These are phyloP conservation scores for Trypanosoma melophagium DNA, from an alignment of 208 protist genomes.

Conservation along the genomic window DNA sequence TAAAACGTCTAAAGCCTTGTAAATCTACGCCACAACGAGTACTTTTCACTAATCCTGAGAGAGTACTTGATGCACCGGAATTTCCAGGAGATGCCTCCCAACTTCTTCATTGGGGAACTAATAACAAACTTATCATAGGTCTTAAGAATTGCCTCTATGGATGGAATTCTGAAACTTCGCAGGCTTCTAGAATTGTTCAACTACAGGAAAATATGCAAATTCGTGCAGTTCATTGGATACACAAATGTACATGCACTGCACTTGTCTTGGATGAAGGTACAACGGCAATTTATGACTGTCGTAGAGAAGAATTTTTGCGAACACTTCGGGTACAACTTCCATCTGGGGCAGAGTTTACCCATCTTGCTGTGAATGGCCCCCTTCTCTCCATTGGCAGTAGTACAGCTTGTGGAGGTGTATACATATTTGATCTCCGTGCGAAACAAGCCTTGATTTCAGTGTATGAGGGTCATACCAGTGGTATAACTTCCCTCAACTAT, in stretches of 20 bases:
- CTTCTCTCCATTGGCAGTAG: slow-evolving; percentile 60
- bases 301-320: slow-evolving; percentile 58
- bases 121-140: slow-evolving; percentile 82
- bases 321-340: slow-evolving; percentile 46
- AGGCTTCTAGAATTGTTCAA: slow-evolving; percentile 55
- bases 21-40: slow-evolving; percentile 27
- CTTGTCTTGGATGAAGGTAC: slow-evolving; percentile 58
- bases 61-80: slow-evolving; percentile 77
- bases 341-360: slow-evolving; percentile 38
- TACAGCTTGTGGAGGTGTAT: slow-evolving; percentile 37
- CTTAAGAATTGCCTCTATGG: slow-evolving; percentile 71
- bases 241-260: slow-evolving; percentile 74
- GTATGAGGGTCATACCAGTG: slow-evolving; percentile 57
- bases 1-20: slow-evolving; percentile 22
- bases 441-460: slow-evolving; percentile 66
- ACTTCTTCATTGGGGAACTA: slow-evolving; percentile 82
- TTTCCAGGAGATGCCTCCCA: slow-evolving; percentile 57
- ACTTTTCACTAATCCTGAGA: slow-evolving; percentile 71
- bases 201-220: slow-evolving; percentile 52
- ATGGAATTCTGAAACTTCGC: slow-evolving; percentile 63
- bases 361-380: slow-evolving; percentile 69
- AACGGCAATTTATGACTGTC: slow-evolving; percentile 73
- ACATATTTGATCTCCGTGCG: slow-evolving; percentile 72
- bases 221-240: slow-evolving; percentile 69
- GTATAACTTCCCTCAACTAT: slow-evolving; percentile 61